These are phyloP conservation scores for Linnemannia zychae DNA, from an alignment of 192 early-diverging fungal species.

Conservation along the genomic window DNA sequence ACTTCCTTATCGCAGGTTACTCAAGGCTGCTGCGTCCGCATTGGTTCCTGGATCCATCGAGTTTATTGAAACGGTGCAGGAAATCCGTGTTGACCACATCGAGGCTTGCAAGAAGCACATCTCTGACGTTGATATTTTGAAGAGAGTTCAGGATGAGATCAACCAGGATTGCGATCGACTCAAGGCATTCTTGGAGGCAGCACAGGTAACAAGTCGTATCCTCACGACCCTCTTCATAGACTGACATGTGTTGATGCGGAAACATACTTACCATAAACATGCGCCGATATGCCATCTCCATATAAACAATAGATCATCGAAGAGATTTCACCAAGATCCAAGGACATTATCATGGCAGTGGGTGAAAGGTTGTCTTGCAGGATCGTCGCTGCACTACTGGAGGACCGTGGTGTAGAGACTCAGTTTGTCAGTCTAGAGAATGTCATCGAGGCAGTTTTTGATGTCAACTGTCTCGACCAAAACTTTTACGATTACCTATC, in stretches of 20 bases:
- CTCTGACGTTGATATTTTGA: conserved; percentile 61
- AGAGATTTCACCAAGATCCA: conserved; percentile 96
- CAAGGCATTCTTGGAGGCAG: conserved; percentile 90
- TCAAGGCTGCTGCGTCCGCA: conserved; percentile 80
- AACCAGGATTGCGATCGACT: conserved; percentile 84
- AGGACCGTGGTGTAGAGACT: conserved; percentile 85
- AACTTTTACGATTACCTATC: conserved; percentile 97
- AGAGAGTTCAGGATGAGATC: conserved; percentile 71
- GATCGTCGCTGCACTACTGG: conserved; percentile 88
- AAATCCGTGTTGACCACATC: conserved; percentile 88
- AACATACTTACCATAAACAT: conserved; percentile 8
- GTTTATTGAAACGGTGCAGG: conserved; percentile 83
- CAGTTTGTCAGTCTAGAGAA: conserved; percentile 91
- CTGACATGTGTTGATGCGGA: neutral
- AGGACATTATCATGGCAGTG: conserved; percentile 93
- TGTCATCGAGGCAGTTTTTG: conserved; percentile 86
- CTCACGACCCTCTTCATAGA: too few relatives aligned
- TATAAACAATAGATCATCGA: conserved; percentile 77
- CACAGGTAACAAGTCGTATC: conserved; percentile 69
- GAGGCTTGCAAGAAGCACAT: conserved; percentile 73
- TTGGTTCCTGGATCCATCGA: conserved; percentile 77
- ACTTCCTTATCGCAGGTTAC: conserved; percentile 58
- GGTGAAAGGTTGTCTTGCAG: conserved; percentile 96
- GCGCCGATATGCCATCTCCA: neutral
- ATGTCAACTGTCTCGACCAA: conserved; percentile 86